Conservation (phyloP, 768 basidiomycete genomes). For the Serendipita sp. region DNA sequence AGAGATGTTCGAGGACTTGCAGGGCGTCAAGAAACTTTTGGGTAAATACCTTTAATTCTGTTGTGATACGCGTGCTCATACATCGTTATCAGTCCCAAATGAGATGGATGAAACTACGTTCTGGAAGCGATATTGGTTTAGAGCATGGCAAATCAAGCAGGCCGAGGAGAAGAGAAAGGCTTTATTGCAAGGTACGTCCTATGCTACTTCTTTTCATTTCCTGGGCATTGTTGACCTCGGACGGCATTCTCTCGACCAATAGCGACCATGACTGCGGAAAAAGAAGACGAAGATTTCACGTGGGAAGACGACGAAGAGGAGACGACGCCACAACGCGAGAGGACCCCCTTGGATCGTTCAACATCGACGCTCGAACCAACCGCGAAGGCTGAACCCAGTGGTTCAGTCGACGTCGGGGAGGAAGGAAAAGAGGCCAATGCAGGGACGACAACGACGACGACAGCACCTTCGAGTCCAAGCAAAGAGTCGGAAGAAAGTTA, state of each 20-base stretch:
- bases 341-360: conserved; percentile 13
- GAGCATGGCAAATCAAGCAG: conserved; percentile 60
- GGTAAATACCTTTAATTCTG: neutral
- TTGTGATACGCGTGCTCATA: too few species aligned
- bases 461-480: conserved; percentile 29
- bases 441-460: conserved; percentile 16
- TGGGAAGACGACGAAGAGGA: conserved; percentile 94
- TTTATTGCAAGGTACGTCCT: conserved; percentile 45
- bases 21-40: neutral
- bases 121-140: conserved; percentile 86
- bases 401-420: conserved; percentile 14
- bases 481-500: conserved; percentile 52
- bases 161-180: conserved; percentile 69
- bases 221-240: too few species aligned
- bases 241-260: neutral
- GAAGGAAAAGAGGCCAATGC: neutral
- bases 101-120: conserved; percentile 48
- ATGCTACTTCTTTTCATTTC: too few species aligned
- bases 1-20: neutral
- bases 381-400: neutral
- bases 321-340: neutral
- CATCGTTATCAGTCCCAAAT: conserved; percentile 39
- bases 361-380: neutral
- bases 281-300: conserved; percentile 51
- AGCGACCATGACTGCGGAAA: conserved; percentile 18